Evolutionary conservation across 1,139 yeast genomes (phyloP), one percentile per base, ranked within the genome.

Genomic region (Taiozyma sp.): DNA sequence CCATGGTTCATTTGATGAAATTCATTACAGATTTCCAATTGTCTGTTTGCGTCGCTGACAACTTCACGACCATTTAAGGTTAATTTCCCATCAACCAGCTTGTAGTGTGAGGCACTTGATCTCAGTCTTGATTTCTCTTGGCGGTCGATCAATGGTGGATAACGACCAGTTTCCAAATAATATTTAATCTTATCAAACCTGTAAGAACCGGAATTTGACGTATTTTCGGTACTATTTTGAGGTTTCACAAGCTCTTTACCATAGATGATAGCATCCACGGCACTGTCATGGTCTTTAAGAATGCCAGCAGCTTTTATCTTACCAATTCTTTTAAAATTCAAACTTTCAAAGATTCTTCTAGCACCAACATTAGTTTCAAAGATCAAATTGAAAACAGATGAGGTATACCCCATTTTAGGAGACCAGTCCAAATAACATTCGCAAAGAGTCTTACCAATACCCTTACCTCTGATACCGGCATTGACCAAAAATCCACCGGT

Each of bases 381-480:
- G 4, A 93, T 92, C 49, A 93, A 72, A 57, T 92, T 90, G 70
- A 93, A 89, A 55, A 88, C 81, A 13, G 90, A 80, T 57, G 90
- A 87, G 0, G 92, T 86, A 68, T 87, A 93, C 1, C 97, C 97
- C 44, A 92, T 73, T 54, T 83, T 74, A 6, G 95, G 96, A 1
- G 97, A 91, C 98, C 98, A 93, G 56, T 86, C 90, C 29, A 91
- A 67, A 61, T 82, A 90, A 58, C 96, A 85, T 60, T 89, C 96
- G 12, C 90, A 84, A 56, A 93, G 68, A 0, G 95, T 87, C 53
- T 84, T 74, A 5, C 99, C 99, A 44, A 93, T 87, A 4, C 98
- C 97, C 64, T 86, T 87, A n/a, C 95, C 93, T 59, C 99, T 72
- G 57, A 88, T 88, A 55, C 96, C 96, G 2, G 96, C 95, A 67